Evolutionary conservation across 441 rosid species (phyloP).

Genomic region (Gossypium gossypioides): DNA sequence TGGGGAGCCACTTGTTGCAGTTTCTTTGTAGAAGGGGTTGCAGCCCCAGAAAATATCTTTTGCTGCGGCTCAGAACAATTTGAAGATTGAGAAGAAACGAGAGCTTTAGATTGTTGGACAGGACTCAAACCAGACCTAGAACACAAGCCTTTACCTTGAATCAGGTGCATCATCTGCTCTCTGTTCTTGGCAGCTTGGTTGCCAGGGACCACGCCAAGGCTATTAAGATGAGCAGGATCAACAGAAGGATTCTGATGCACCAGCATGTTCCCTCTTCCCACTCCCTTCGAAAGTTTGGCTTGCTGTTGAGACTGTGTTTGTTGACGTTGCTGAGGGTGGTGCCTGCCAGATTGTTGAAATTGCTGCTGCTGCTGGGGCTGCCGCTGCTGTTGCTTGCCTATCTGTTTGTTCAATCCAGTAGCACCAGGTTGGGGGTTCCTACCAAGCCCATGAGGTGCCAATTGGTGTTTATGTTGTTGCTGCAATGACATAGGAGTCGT

Average conservation of each 20-base stretch:
- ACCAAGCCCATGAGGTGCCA: slow-evolving; percentile 50
- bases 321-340: slow-evolving; percentile 78
- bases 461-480: slow-evolving; percentile 58
- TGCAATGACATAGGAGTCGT: slow-evolving; percentile 49
- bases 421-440: slow-evolving; percentile 52
- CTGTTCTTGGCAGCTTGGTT: slow-evolving; percentile 63
- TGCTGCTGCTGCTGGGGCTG: slow-evolving; percentile 54
- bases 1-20: slow-evolving; percentile 49
- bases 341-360: slow-evolving; percentile 72
- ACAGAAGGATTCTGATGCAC: slow-evolving; percentile 49
- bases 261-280: slow-evolving; percentile 65
- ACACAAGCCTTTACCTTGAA: slow-evolving; percentile 56
- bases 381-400: slow-evolving; percentile 69
- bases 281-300: slow-evolving; percentile 61
- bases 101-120: slow-evolving; percentile 54
- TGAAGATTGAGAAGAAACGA: slow-evolving; percentile 43
- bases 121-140: slow-evolving; percentile 45
- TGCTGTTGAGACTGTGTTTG: slow-evolving; percentile 53
- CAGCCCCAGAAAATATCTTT: slow-evolving; percentile 40
- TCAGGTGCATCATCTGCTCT: slow-evolving; percentile 48
- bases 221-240: slow-evolving; percentile 72
- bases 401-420: slow-evolving; percentile 60
- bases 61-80: slow-evolving; percentile 51
- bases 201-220: slow-evolving; percentile 44
- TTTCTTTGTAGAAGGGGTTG: slow-evolving; percentile 35